phyloP scores from a whole-genome alignment of 2,329 filamentous ascomycete species.

The Pseudocercospora vitis region DNA sequence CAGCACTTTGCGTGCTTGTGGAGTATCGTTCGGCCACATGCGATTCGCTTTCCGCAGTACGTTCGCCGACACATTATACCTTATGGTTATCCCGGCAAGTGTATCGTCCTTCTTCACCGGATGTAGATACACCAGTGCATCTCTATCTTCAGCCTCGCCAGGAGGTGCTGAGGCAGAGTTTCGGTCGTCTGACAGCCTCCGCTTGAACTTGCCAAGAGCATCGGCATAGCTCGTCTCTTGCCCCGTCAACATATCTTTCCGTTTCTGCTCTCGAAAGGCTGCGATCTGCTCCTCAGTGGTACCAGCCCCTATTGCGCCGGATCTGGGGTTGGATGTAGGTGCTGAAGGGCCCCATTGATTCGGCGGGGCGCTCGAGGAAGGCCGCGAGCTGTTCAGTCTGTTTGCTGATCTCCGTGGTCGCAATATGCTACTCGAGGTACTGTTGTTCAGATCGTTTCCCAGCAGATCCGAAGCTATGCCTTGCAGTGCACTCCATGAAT shows the following conservation, averaged over 20 bases:
- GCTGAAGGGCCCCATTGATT: slow-evolving; percentile 50
- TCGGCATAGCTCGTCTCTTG: slow-evolving; percentile 44
- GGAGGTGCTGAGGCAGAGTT: slow-evolving; percentile 49
- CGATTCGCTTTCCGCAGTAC: slow-evolving; percentile 84
- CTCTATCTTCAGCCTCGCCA: slow-evolving; percentile 62
- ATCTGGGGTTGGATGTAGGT: slow-evolving; percentile 37
- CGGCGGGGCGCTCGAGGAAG: slow-evolving; percentile 42
- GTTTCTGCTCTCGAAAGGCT: slow-evolving; percentile 51
- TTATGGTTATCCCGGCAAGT: slow-evolving; percentile 84
- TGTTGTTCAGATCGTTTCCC: slow-evolving; percentile 39
- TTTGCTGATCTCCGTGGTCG: slow-evolving; percentile 38
- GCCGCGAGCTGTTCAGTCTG: slow-evolving; percentile 16
- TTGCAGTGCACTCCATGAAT: slow-evolving; percentile 51
- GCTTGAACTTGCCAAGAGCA: slow-evolving; percentile 56
- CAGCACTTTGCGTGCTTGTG: slow-evolving; percentile 79
- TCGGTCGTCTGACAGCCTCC: slow-evolving; percentile 66
- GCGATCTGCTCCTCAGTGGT: slow-evolving; percentile 49
- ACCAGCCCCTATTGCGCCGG: slow-evolving; percentile 45
- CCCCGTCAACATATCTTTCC: slow-evolving; percentile 47
- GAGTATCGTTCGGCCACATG: slow-evolving; percentile 89
- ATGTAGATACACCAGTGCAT: slow-evolving; percentile 88
- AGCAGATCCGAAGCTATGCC: slow-evolving; percentile 52
- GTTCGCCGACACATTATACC: slow-evolving; percentile 82
- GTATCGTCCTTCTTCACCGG: slow-evolving; percentile 80
- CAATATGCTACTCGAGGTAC: slow-evolving; percentile 21